Evolutionary conservation across 108 stramenopile species (phyloP).

Genomic region (Discostella pseudostelligera): DNA sequence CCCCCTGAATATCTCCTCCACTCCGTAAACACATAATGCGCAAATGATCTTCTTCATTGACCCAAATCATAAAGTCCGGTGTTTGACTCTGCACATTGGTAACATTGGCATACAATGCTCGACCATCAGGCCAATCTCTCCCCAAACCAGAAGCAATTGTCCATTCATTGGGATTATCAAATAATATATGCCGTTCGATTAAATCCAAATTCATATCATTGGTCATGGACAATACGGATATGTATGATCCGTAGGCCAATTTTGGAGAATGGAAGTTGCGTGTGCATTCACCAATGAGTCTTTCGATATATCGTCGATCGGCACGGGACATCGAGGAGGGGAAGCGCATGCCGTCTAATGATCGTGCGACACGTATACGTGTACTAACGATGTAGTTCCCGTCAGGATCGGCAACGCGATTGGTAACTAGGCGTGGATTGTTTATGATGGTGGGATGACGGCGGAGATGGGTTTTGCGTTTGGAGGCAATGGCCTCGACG

Average conservation of each 20-base stretch:
- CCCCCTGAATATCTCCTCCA: conserved; percentile 88
- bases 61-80: conserved; percentile 87
- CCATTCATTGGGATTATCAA: conserved; percentile 85
- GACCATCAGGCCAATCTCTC: conserved; percentile 87
- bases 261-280: conserved; percentile 40
- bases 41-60: conserved; percentile 91
- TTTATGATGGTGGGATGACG: conserved; percentile 67
- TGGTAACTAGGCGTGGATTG: conserved; percentile 59
- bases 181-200: conserved; percentile 75
- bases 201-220: conserved; percentile 76
- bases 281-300: conserved; percentile 54
- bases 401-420: conserved; percentile 64
- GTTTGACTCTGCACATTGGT: conserved; percentile 40
- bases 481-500: conserved; percentile 9
- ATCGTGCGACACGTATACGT: conserved; percentile 85
- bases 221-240: conserved; percentile 78
- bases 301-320: conserved; percentile 56
- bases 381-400: conserved; percentile 87
- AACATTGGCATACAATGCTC: conserved; percentile 72
- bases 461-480: conserved; percentile 34
- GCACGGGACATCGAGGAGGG: conserved; percentile 68
- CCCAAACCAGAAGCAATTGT: conserved; percentile 72
- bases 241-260: conserved; percentile 56
- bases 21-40: conserved; percentile 82
- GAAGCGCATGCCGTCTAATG: conserved; percentile 78